Evolutionary conservation across 164 flowering plant species (phyloP), one percentile per base, ranked within the genome.

Genomic region (Nymphaea colorata): DNA sequence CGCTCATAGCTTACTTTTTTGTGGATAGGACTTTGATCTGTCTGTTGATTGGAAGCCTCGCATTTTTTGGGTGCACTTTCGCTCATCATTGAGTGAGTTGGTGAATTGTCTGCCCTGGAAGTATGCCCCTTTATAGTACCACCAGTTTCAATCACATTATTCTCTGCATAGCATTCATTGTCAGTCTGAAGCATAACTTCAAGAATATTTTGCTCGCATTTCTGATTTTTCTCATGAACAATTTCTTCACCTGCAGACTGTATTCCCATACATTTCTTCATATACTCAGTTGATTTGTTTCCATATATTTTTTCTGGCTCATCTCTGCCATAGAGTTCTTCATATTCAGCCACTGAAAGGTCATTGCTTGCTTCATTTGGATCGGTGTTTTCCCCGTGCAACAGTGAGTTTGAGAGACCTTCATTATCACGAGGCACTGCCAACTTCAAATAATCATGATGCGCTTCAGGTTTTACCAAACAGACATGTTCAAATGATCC

Each of bases 281-380:
- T 5, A 45, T 45, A 45, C 5, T 45, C 11, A 10, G 0, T 45
- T 45, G 53, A 10, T 45, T 45, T 10, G 5, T 45, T 45, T 10
- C 53, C 53, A 45, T 5, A 45, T 5, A 45, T 10, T 10, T 45
- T 45, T 45, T 45, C 53, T 45, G 5, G 53, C 36, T 79, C 86
- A 42, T 90, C 94, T 3, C 89, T 93, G 62, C 93, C 94, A 78
- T 92, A 87, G 69, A 87, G 68, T 72, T 86, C 97, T 80, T 88
- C 94, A 79, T 86, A 87, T 65, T 90, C 96, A 42, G 82, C 90
- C 62, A 78, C 64, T 64, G 86, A 85, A 66, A 73, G 86, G 67
- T 86, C 92, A 61, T 75, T 84, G 64, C 69, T 80, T 68, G 66
- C 86, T 70, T 72, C 80, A 72, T 64, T 76, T 41, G 59, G 68